Conservation (phyloP, 306 rosid species). For the Rosa multiflora region DNA sequence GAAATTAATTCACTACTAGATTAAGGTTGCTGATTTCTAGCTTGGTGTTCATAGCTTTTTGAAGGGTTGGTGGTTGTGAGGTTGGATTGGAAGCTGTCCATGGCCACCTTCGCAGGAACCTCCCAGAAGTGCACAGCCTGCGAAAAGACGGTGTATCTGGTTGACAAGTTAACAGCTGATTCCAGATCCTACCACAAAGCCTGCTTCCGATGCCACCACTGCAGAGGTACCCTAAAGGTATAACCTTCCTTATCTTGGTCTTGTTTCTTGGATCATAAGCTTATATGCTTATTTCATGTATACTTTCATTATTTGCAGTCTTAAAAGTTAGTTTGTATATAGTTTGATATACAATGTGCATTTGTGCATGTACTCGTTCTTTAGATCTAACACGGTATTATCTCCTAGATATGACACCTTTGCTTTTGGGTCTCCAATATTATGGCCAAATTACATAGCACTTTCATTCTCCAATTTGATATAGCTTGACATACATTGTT, state of each 20-base stretch:
- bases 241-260: background rate
- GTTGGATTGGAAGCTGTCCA: constrained; percentile 28
- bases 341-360: background rate
- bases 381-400: background rate
- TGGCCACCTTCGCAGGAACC: constrained; percentile 68
- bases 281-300: background rate
- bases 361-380: background rate
- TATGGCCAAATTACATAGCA: background rate
- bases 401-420: background rate
- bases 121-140: constrained; percentile 77
- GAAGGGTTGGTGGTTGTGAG: constrained; percentile 15
- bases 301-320: background rate
- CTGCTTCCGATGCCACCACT: constrained; percentile 92
- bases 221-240: constrained; percentile 76
- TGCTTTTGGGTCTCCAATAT: background rate
- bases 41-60: background rate
- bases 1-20: background rate
- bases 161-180: constrained; percentile 66
- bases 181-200: constrained; percentile 65
- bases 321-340: background rate
- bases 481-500: background rate
- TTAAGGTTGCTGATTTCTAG: background rate
- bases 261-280: background rate
- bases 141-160: constrained; percentile 64
- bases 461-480: background rate